These are phyloP conservation scores for Ceratocystis albifundus DNA, from an alignment of 2,329 filamentous ascomycete genomes.

Conservation along the genomic window DNA sequence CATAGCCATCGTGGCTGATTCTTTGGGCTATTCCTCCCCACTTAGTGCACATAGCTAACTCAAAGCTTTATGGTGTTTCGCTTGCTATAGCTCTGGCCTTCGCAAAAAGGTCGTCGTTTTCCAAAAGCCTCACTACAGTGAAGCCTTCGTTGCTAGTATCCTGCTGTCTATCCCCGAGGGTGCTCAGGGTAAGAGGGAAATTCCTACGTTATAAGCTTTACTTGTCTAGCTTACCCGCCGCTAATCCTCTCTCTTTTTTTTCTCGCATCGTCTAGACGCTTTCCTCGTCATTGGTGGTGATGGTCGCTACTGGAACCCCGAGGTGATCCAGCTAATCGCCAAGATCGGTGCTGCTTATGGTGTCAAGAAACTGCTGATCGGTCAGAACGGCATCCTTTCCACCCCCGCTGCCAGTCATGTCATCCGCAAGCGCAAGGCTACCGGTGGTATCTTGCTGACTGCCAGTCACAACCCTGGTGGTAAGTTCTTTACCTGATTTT, in stretches of 20 bases:
- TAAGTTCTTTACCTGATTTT: constrained; percentile 35
- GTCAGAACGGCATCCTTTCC: constrained; percentile 90
- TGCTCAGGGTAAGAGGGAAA: constrained; percentile 49
- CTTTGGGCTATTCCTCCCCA: neutral
- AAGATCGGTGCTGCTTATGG: constrained; percentile 96
- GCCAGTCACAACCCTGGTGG: constrained; percentile 97
- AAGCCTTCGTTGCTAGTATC: constrained; percentile 89
- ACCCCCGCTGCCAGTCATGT: constrained; percentile 93
- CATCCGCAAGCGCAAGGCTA: constrained; percentile 88
- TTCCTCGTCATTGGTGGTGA: constrained; percentile 96
- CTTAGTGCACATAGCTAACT: neutral
- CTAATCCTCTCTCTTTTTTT: neutral
- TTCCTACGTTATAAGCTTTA: neutral
- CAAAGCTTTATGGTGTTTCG: neutral
- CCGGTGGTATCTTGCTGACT: constrained; percentile 90
- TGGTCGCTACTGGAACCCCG: constrained; percentile 92
- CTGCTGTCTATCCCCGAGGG: constrained; percentile 94
- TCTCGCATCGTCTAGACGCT: constrained; percentile 36
- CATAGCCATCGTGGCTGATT: neutral
- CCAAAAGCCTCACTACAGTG: constrained; percentile 88
- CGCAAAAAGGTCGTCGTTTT: constrained; percentile 98
- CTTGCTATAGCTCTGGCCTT: constrained; percentile 66
- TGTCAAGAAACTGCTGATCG: constrained; percentile 96
- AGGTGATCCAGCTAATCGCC: constrained; percentile 91
- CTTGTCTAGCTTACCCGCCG: neutral